Conservation (phyloP, 306 rosid genomes). For the Dalbergia oliveri region DNA sequence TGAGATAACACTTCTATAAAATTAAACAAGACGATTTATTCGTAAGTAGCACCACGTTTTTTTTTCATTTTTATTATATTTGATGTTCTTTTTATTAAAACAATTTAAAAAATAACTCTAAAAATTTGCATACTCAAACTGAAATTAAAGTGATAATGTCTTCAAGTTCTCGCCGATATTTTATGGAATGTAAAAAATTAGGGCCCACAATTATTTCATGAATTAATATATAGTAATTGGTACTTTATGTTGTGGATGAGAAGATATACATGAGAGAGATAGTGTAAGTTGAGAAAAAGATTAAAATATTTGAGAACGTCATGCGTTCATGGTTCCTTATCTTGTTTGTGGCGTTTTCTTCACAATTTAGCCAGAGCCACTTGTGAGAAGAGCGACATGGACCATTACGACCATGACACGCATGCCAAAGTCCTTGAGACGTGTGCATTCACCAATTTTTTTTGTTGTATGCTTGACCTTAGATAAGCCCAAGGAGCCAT, state of each 20-base stretch:
- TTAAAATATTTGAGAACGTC: conserved; percentile 51
- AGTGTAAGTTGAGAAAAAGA: conserved; percentile 16
- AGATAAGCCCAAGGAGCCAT: no score
- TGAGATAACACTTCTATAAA: no score
- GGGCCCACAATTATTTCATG: background rate
- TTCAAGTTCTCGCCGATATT: conserved; percentile 13
- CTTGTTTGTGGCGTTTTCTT: conserved; percentile 54
- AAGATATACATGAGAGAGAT: conserved; percentile 7
- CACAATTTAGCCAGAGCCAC: conserved; percentile 29
- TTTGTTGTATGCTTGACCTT: background rate
- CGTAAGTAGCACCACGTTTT: no score
- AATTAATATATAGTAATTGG: background rate
- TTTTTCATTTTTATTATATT: no score
- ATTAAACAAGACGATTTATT: no score
- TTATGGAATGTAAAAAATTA: background rate
- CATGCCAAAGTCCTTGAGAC: background rate
- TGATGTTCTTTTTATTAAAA: no score
- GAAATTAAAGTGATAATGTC: background rate
- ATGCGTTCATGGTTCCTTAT: conserved; percentile 51
- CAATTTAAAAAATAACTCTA: no score
- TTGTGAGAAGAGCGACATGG: conserved; percentile 14
- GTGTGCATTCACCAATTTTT: background rate
- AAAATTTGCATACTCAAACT: background rate
- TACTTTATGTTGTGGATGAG: conserved; percentile 14
- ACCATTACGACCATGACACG: conserved; percentile 43